A percentile compares a stretch with the other conserved stretches of the same genome.
These are phyloP conservation scores for Yamagishiella unicocca DNA, from an alignment of 139 green algal species.

Conservation along the genomic window DNA sequence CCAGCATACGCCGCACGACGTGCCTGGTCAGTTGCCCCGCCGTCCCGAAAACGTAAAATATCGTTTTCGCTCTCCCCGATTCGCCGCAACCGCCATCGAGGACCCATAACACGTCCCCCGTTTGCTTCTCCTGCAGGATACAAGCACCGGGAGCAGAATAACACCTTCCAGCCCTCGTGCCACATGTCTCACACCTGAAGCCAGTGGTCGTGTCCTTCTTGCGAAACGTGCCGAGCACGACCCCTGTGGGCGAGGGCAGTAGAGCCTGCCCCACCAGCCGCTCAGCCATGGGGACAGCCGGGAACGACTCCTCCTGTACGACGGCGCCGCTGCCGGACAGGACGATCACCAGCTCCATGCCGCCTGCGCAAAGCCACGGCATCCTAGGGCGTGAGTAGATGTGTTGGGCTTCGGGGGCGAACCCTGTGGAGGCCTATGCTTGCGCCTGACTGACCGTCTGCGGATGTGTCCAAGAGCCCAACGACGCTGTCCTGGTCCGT, in stretches of 20 bases:
- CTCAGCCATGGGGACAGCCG: background rate
- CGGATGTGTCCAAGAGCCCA: background rate
- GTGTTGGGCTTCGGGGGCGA: background rate
- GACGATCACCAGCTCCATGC: background rate
- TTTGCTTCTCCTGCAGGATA: no score
- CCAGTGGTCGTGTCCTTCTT: slow-evolving; percentile 47
- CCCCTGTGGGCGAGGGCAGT: background rate
- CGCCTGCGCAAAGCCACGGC: background rate
- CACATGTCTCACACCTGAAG: no score
- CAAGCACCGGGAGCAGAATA: background rate
- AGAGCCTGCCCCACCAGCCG: background rate
- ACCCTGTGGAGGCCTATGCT: background rate
- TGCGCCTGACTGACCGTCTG: background rate
- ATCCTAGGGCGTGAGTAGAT: no score
- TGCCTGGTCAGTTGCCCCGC: no score
- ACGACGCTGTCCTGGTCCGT: background rate
- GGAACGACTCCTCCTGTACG: background rate
- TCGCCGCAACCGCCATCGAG: no score
- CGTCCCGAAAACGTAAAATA: no score
- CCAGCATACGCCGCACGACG: no score
- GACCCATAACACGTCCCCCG: no score
- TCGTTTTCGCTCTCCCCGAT: no score
- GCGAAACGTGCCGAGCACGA: slow-evolving; percentile 39
- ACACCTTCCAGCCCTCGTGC: background rate
- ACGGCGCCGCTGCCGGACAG: background rate